Base-by-base conservation (phyloP, 441 rosid genomes). In the Kokia cookei region DNA sequence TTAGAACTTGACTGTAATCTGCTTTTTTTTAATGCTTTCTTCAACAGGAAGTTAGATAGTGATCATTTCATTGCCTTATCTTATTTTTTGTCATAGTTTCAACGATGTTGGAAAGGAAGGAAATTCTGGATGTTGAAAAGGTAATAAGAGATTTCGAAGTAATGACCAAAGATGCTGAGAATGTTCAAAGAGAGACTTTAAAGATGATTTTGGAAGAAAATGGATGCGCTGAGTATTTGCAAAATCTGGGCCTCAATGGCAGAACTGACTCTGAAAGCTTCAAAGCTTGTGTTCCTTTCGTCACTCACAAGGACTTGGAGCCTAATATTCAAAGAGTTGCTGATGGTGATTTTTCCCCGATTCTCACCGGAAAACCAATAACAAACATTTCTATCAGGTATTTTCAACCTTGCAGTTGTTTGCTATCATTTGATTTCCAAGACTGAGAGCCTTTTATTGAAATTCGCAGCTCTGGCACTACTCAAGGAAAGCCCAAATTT, bases 401-500 rank as follows among this genome's bases (percentile, higher is more conserved):
- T 0, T 3, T 19, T 54, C 6, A 6, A n/a, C 6, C 48, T 60
- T 5, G 13, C 6, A n/a, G 7, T 61, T 3, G 8, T 13, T 65
- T 15, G 22, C 2, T 68, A 1, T n/a, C 53, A 17, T 57, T 77
- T 50, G 42, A 62, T 27, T 27, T 45, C 4, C 17, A 9, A 50
- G 47, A 40, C 29, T 14, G 63, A 5, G 4, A 14, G 40, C 14
- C n/a, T 71, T 51, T 7, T 53, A 40, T 14, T 48, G 62, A 27
- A 26, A 70, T 12, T 77, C 78, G 78, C 86, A 95, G 99, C 82
- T 96, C 99, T 53, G 99, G 99, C 15, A 96, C 99, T 5, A 90
- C 92, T 62, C 92, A 89, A 80, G 99, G 99, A 61, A 93, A 82
- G 85, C 97, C 91, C 26, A 96, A 96, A 81, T 85, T 72, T 80